Percentiles rank a stretch among this genome's conserved stretches.
Conservation (phyloP, 257 asterid species). For the Parsonsia alboflavescens region DNA sequence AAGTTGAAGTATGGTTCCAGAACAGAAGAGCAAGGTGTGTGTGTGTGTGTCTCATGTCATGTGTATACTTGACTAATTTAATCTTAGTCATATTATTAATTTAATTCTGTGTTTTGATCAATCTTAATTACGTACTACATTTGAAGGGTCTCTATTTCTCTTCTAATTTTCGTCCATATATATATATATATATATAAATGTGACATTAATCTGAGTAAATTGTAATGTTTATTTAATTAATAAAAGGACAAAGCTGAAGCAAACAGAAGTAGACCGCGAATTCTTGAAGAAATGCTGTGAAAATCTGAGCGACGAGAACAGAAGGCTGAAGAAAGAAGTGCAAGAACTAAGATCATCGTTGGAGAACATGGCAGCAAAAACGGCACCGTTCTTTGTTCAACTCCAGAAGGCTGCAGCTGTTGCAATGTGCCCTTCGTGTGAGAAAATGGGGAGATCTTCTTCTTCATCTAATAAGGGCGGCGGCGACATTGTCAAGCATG, state of each 20-base stretch:
- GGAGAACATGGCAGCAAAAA: constrained; percentile 6
- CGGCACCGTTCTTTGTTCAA: constrained; percentile 11
- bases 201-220: too few species aligned
- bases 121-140: too few species aligned
- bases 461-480: background rate
- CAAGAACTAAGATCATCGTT: constrained; percentile 37
- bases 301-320: constrained; percentile 47
- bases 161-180: too few species aligned
- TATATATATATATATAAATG: too few species aligned
- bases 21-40: constrained; percentile 80
- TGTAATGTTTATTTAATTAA: background rate
- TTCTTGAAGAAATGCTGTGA: constrained; percentile 60
- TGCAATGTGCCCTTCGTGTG: constrained; percentile 22
- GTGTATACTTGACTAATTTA: background rate
- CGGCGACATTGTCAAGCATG: background rate
- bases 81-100: background rate
- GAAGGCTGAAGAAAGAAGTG: constrained; percentile 51
- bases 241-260: constrained; percentile 86
- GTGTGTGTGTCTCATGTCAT: too few species aligned
- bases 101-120: too few species aligned
- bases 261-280: constrained; percentile 66
- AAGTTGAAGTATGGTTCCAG: constrained; percentile 98
- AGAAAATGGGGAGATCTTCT: constrained; percentile 4
- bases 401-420: constrained; percentile 8
- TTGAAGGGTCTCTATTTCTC: too few species aligned